These are phyloP conservation scores for Phlyctochytrium bullatum DNA, from an alignment of 192 early-diverging fungal species.

Conservation along the genomic window DNA sequence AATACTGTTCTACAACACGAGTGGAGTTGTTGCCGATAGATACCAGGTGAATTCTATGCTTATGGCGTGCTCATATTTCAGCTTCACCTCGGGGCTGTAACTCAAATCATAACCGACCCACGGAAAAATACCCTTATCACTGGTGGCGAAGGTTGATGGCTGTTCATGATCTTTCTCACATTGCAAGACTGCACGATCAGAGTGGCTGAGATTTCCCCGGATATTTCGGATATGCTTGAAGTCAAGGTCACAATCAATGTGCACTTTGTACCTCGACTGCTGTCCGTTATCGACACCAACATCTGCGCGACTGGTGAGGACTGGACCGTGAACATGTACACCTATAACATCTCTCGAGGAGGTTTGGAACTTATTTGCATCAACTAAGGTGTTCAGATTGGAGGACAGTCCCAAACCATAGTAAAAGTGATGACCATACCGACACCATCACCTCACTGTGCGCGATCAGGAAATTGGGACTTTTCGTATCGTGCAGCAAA, in stretches of 20 bases:
- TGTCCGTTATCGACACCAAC: constrained; percentile 31
- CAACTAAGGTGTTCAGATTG: constrained; percentile 27
- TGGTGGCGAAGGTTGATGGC: constrained; percentile 31
- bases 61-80: too few species aligned
- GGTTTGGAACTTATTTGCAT: constrained; percentile 22
- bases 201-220: constrained; percentile 22
- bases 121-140: constrained; percentile 34
- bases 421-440: constrained; percentile 47
- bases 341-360: constrained; percentile 24
- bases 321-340: constrained; percentile 39
- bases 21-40: constrained; percentile 42
- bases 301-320: constrained; percentile 41
- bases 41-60: constrained; percentile 45
- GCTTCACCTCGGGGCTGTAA: constrained; percentile 42
- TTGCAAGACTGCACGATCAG: constrained; percentile 8
- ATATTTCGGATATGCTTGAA: constrained; percentile 23
- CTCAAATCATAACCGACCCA: constrained; percentile 28
- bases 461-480: constrained; percentile 23
- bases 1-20: constrained; percentile 41
- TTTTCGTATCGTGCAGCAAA: constrained; percentile 37
- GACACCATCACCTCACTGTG: constrained; percentile 40
- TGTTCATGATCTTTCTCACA: neutral
- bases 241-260: constrained; percentile 38
- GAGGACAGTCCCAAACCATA: constrained; percentile 33
- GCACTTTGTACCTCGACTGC: constrained; percentile 27